Percentiles rank a stretch among this genome's conserved stretches.
These are phyloP conservation scores for Alloascoidea hylecoeti DNA, from an alignment of 805 yeast genomes.

Conservation along the genomic window DNA sequence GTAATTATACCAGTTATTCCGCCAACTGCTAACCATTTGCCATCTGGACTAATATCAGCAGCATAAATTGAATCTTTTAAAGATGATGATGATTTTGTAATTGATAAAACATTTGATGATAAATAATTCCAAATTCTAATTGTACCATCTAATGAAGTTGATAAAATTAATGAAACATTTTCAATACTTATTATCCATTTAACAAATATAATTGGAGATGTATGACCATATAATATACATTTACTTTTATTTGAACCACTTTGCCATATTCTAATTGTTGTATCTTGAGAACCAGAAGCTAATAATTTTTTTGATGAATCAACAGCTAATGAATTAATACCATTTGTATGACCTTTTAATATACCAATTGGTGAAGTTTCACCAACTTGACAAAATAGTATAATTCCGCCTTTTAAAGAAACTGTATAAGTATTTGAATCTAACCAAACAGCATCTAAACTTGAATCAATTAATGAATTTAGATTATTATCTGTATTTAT, in stretches of 20 bases:
- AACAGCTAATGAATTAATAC: background rate
- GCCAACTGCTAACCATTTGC: slow-evolving; percentile 77
- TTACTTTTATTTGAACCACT: background rate
- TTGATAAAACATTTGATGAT: background rate
- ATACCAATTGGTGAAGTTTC: background rate
- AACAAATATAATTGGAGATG: background rate
- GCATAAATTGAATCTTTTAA: slow-evolving; percentile 8
- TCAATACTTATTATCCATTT: background rate
- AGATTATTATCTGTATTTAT: background rate
- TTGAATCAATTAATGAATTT: background rate
- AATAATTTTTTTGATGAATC: background rate
- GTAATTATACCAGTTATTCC: background rate
- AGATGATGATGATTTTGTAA: slow-evolving; percentile 12
- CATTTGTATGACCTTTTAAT: background rate
- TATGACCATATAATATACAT: background rate
- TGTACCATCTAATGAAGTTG: background rate
- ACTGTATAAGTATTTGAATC: background rate
- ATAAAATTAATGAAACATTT: background rate
- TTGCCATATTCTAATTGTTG: background rate
- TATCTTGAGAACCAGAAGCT: slow-evolving; percentile 1
- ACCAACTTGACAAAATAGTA: background rate
- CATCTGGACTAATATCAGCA: slow-evolving; percentile 54
- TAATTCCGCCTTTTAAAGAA: background rate
- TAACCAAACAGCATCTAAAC: background rate
- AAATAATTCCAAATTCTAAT: background rate